Evolutionary conservation across 306 rosid genomes (phyloP).

Genomic region (Dryas alaskensis): DNA sequence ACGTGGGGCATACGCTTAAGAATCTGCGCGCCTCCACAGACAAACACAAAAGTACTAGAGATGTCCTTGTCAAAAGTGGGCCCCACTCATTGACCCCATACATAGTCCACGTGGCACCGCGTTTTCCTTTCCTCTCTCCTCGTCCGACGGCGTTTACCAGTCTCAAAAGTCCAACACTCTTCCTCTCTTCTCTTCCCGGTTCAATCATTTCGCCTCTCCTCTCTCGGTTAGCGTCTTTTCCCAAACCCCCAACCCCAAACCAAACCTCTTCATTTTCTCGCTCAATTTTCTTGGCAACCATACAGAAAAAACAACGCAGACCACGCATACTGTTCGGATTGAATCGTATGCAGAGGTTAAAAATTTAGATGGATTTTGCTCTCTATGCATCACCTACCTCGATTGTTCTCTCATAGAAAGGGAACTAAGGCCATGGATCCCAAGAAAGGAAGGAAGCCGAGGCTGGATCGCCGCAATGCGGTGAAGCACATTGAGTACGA

Average conservation of each 20-base stretch:
- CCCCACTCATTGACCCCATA: neutral
- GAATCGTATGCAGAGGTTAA: constrained; percentile 13
- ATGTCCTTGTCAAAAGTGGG: neutral
- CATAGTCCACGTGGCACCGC: constrained; percentile 65
- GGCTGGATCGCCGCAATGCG: constrained; percentile 83
- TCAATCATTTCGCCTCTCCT: too few relatives aligned
- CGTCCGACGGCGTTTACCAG: constrained; percentile 71
- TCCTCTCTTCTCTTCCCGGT: neutral
- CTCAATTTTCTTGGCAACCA: constrained; percentile 8
- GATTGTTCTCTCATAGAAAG: constrained; percentile 39
- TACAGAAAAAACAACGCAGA: neutral
- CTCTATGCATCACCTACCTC: constrained; percentile 60
- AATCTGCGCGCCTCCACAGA: neutral
- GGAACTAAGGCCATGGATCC: constrained; percentile 41
- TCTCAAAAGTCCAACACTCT: constrained; percentile 21
- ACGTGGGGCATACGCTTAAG: constrained; percentile 5
- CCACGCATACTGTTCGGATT: neutral
- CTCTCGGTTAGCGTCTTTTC: constrained; percentile 17
- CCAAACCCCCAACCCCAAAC: neutral
- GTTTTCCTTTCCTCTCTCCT: constrained; percentile 30
- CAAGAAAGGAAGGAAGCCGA: constrained; percentile 51
- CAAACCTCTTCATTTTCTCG: neutral
- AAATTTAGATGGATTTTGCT: constrained; percentile 51
- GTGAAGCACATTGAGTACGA: constrained; percentile 64
- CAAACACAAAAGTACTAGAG: neutral